Evolutionary conservation across 805 yeast species (phyloP).

Genomic region (Saccharomycopsis javanensis): DNA sequence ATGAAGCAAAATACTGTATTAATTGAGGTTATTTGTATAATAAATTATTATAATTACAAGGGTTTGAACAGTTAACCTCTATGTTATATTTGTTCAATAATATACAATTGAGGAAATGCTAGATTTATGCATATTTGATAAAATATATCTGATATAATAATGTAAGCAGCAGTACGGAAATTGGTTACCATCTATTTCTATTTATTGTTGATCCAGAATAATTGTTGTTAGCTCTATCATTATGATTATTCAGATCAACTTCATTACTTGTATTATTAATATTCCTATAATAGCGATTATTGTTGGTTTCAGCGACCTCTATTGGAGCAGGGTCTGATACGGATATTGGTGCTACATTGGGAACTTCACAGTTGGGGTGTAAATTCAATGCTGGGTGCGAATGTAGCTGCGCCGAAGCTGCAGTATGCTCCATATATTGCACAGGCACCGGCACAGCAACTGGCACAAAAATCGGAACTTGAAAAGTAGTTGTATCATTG

Average conservation of each 20-base stretch:
- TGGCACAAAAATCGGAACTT: neutral
- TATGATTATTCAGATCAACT: neutral
- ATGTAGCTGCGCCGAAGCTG: neutral
- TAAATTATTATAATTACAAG: too few relatives aligned
- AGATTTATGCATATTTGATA: neutral
- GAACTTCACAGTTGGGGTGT: neutral
- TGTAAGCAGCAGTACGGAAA: neutral
- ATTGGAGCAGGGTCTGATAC: neutral
- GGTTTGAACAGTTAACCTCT: too few relatives aligned
- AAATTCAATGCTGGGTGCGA: neutral
- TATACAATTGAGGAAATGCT: neutral
- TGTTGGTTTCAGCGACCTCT: neutral
- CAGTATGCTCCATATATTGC: neutral
- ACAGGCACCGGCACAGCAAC: neutral
- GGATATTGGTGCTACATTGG: neutral
- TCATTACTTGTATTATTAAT: neutral
- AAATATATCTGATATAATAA: neutral
- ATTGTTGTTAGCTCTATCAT: neutral
- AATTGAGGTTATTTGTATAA: too few relatives aligned
- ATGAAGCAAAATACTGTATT: too few relatives aligned
- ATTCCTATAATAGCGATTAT: neutral
- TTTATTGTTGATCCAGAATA: neutral
- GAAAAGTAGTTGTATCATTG: neutral
- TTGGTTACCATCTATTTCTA: slow-evolving; percentile 9
- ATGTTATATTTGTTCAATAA: too few relatives aligned